phyloP scores from a whole-genome alignment of 441 rosid genomes.

The Croton laevigatus region DNA sequence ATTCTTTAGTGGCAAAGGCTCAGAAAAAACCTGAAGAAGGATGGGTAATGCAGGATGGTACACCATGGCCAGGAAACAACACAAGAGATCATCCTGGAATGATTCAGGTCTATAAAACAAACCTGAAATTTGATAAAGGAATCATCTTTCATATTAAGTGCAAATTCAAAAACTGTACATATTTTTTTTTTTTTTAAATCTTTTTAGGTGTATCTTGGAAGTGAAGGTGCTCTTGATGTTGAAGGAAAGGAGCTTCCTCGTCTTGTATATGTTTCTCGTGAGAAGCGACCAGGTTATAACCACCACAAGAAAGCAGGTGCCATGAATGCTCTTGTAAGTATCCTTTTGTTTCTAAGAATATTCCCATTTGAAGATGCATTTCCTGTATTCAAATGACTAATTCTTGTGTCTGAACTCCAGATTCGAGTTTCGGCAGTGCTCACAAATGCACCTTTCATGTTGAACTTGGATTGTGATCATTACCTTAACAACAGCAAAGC shows the following conservation, averaged over 20 bases:
- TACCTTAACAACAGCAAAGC: slow-evolving; percentile 87
- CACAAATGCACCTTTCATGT: slow-evolving; percentile 83
- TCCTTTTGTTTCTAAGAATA: not conserved
- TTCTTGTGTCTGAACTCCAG: slow-evolving; percentile 27
- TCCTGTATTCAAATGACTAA: not conserved
- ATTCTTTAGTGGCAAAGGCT: slow-evolving; percentile 83
- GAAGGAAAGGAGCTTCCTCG: slow-evolving; percentile 42
- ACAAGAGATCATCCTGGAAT: slow-evolving; percentile 95
- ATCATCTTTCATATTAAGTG: not conserved
- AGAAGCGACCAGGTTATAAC: slow-evolving; percentile 89
- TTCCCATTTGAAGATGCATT: slow-evolving; percentile 2
- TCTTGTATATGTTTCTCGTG: slow-evolving; percentile 88
- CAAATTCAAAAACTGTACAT: slow-evolving; percentile 35
- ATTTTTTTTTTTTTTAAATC: slow-evolving; percentile 43
- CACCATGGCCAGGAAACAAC: slow-evolving; percentile 95
- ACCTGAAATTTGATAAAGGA: not conserved
- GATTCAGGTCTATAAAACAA: slow-evolving; percentile 58
- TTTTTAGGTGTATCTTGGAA: slow-evolving; percentile 38
- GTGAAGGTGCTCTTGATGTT: not conserved
- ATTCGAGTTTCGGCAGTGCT: slow-evolving; percentile 93
- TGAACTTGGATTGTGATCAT: slow-evolving; percentile 92
- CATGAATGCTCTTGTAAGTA: slow-evolving; percentile 78
- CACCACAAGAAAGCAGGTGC: slow-evolving; percentile 98
- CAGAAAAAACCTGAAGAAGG: slow-evolving; percentile 94
- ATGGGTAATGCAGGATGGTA: slow-evolving; percentile 98